Percentiles rank a stretch among this genome's conserved stretches.
phyloP scores from a whole-genome alignment of 352 stramenopile species.

The Thraustochytrium sp. region DNA sequence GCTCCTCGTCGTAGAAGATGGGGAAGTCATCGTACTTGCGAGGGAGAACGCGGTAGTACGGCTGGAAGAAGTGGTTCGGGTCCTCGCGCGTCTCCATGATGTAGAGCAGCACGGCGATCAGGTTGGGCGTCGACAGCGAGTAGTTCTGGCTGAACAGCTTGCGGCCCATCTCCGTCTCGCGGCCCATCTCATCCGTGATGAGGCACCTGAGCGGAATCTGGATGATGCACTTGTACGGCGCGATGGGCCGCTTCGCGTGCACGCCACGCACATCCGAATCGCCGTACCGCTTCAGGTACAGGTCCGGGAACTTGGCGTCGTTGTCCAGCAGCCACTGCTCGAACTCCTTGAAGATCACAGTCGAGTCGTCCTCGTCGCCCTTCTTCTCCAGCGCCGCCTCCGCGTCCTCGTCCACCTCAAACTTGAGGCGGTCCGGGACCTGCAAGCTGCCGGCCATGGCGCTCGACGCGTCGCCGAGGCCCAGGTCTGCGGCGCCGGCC shows the following conservation, averaged over 20 bases:
- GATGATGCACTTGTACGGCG: constrained; percentile 46
- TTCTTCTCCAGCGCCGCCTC: constrained; percentile 42
- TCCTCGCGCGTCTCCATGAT: constrained; percentile 92
- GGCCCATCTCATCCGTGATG: constrained; percentile 98
- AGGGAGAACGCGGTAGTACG: constrained; percentile 94
- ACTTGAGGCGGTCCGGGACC: constrained; percentile 37
- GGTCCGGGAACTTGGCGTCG: constrained; percentile 55
- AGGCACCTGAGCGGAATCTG: constrained; percentile 77
- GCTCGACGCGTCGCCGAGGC: background rate
- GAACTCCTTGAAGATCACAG: constrained; percentile 38
- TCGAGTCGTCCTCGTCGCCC: constrained; percentile 11
- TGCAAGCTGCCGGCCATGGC: background rate
- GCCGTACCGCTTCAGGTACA: constrained; percentile 73
- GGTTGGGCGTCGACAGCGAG: constrained; percentile 94
- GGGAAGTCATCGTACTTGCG: constrained; percentile 93
- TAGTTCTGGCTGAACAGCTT: constrained; percentile 73
- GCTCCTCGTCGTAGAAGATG: constrained; percentile 96
- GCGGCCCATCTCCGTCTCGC: constrained; percentile 77
- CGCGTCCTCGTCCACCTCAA: constrained; percentile 16
- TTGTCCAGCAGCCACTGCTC: constrained; percentile 34
- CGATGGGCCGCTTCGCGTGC: constrained; percentile 74
- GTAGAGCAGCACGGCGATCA: constrained; percentile 99
- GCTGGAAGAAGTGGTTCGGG: constrained; percentile 69
- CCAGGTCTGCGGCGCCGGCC: too few species aligned
- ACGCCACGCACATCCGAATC: constrained; percentile 79